Conservation (phyloP, 2,329 filamentous ascomycete genomes). For the Nothophaeocryptopus gaeumannii region DNA sequence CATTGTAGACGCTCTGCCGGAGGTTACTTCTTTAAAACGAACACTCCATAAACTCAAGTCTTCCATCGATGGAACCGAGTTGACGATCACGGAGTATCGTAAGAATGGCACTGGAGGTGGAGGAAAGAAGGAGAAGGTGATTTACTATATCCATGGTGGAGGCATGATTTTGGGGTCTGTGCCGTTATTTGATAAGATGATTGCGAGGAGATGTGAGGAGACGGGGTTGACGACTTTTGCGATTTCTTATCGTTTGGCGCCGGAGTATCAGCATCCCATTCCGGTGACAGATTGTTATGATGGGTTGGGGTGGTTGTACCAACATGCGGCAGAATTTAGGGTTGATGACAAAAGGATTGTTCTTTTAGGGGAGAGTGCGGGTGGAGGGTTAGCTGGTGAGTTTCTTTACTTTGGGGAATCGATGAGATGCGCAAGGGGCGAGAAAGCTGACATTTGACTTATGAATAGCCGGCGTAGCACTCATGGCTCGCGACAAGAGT, state of each 20-base stretch:
- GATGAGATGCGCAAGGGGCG: slow-evolving; percentile 6
- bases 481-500: slow-evolving; percentile 25
- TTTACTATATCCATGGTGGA: slow-evolving; percentile 20
- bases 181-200: slow-evolving; percentile 13
- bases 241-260: slow-evolving; percentile 22
- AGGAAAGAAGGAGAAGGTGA: slow-evolving; percentile 3
- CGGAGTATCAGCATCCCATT: slow-evolving; percentile 22
- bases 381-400: slow-evolving; percentile 16
- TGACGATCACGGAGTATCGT: slow-evolving; percentile 18
- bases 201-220: slow-evolving; percentile 5
- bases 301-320: slow-evolving; percentile 16
- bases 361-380: slow-evolving; percentile 18
- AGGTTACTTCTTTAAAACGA: slow-evolving; percentile 6
- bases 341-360: slow-evolving; percentile 15
- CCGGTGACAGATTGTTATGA: slow-evolving; percentile 24
- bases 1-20: slow-evolving; percentile 5
- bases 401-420: neutral
- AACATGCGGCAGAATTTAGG: slow-evolving; percentile 13
- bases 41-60: slow-evolving; percentile 12
- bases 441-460: neutral
- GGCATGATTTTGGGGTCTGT: slow-evolving; percentile 20
- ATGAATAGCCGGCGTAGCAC: slow-evolving; percentile 16
- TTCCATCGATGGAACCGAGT: slow-evolving; percentile 8
- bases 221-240: slow-evolving; percentile 15
- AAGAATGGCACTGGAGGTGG: too few species aligned